Evolutionary conservation across 2,329 filamentous ascomycete species (phyloP).

Genomic region (Alternaria postmessia): DNA sequence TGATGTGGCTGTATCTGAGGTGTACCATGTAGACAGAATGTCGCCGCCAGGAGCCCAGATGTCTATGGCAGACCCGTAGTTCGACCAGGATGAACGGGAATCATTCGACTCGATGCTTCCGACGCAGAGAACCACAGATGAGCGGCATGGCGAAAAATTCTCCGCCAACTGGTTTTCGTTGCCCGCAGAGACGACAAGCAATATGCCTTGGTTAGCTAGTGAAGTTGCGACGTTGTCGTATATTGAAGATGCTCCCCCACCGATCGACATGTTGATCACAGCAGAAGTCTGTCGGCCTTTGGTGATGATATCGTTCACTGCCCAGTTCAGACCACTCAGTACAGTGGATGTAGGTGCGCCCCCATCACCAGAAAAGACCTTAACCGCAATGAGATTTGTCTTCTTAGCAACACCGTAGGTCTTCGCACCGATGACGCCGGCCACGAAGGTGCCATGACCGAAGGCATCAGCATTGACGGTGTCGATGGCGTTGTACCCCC

Average conservation of each 20-base stretch:
- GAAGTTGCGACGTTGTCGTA: conserved; percentile 46
- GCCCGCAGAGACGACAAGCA: conserved; percentile 47
- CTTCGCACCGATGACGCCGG: conserved; percentile 38
- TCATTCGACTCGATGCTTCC: conserved; percentile 45
- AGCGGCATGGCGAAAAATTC: conserved; percentile 41
- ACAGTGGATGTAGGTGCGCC: conserved; percentile 26
- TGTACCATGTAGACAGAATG: conserved; percentile 56
- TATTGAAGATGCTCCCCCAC: conserved; percentile 34
- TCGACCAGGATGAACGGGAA: conserved; percentile 33
- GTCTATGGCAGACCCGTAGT: conserved; percentile 49
- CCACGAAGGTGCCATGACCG: conserved; percentile 47
- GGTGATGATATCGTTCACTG: conserved; percentile 42
- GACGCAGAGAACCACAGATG: conserved; percentile 46
- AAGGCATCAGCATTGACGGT: conserved; percentile 31
- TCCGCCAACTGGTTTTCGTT: conserved; percentile 44
- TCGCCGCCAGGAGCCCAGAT: conserved; percentile 50
- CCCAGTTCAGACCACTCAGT: conserved; percentile 44
- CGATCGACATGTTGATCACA: conserved; percentile 52
- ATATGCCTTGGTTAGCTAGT: conserved; percentile 40
- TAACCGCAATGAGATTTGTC: conserved; percentile 48
- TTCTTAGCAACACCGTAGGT: conserved; percentile 46
- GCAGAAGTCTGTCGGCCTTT: conserved; percentile 36
- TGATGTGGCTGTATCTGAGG: conserved; percentile 52
- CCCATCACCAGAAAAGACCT: conserved; percentile 42
- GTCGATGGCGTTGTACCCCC: conserved; percentile 41